phyloP scores from a whole-genome alignment of 805 yeast genomes.

The Sugiyamaella lignohabitans region DNA sequence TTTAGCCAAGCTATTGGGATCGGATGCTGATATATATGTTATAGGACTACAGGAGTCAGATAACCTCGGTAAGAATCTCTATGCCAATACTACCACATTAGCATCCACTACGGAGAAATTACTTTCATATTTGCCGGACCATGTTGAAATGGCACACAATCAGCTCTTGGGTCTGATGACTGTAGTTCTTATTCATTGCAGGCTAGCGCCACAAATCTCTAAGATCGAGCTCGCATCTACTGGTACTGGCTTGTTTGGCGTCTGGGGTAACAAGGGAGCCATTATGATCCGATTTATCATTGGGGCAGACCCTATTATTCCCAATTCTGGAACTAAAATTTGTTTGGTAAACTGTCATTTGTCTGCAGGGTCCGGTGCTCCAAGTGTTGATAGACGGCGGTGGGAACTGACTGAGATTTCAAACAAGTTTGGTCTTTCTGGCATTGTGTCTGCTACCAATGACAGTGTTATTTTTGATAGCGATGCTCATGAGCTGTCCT shows the following conservation, averaged over 20 bases:
- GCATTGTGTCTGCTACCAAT: conserved; percentile 21
- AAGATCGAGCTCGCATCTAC: conserved; percentile 38
- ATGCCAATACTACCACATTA: conserved; percentile 30
- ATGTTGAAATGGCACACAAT: conserved; percentile 35
- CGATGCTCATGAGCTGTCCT: conserved; percentile 25
- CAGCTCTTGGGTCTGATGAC: conserved; percentile 50
- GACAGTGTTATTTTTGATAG: conserved; percentile 26
- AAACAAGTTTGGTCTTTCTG: conserved; percentile 25
- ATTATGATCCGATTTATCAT: conserved; percentile 40
- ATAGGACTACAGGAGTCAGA: conserved; percentile 47
- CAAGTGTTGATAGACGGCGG: conserved; percentile 35
- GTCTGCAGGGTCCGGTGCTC: conserved; percentile 43
- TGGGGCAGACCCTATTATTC: conserved; percentile 33
- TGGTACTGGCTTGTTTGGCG: conserved; percentile 51
- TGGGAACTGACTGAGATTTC: conserved; percentile 41
- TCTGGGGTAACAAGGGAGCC: conserved; percentile 62
- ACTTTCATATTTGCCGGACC: conserved; percentile 16
- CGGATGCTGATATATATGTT: conserved; percentile 31
- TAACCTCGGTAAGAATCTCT: conserved; percentile 36
- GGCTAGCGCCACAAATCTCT: conserved; percentile 36
- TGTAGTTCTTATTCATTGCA: conserved; percentile 36
- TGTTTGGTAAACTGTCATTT: conserved; percentile 47
- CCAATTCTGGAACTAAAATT: conserved; percentile 27
- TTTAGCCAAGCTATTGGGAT: conserved; percentile 16
- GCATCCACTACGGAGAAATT: conserved; percentile 21